phyloP scores from a whole-genome alignment of 2,329 filamentous ascomycete genomes.

The Onygenales sp. region DNA sequence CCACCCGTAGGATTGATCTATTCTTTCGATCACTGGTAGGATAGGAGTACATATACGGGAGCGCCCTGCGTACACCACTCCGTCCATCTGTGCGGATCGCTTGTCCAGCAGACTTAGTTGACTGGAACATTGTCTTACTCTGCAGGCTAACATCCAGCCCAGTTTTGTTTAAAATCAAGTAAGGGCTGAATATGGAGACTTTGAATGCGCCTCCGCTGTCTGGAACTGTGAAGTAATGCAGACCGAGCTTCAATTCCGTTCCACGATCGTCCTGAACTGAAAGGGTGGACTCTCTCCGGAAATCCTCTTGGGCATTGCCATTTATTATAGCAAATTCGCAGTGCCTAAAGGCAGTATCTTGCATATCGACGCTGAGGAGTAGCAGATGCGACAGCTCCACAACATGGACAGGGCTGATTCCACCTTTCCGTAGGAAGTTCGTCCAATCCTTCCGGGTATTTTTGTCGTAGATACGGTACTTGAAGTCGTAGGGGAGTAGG shows the following conservation, averaged over 20 bases:
- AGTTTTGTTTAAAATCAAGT: constrained; percentile 91
- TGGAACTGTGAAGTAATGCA: constrained; percentile 86
- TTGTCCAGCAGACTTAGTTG: constrained; percentile 75
- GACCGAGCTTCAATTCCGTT: constrained; percentile 65
- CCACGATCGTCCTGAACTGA: constrained; percentile 78
- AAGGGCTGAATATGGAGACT: constrained; percentile 89
- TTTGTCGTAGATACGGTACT: constrained; percentile 98
- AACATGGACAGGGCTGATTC: constrained; percentile 92
- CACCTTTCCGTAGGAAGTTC: constrained; percentile 93
- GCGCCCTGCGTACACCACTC: constrained; percentile 56
- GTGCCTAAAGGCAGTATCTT: constrained; percentile 87
- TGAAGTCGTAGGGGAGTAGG: constrained; percentile 92
- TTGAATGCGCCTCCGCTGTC: constrained; percentile 93
- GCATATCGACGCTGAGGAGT: constrained; percentile 87
- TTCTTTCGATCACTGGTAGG: constrained; percentile 83
- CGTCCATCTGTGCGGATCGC: constrained; percentile 48
- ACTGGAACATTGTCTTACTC: constrained; percentile 79
- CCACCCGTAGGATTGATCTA: constrained; percentile 75
- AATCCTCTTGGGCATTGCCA: constrained; percentile 76
- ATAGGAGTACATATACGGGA: constrained; percentile 95
- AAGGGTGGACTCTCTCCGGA: constrained; percentile 69
- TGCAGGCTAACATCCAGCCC: constrained; percentile 80
- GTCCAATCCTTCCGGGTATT: constrained; percentile 99
- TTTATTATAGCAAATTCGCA: constrained; percentile 99
- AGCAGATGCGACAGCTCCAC: constrained; percentile 91